Percentiles rank a stretch among this genome's conserved stretches.
Conservation (phyloP, 768 basidiomycete genomes). For the Trametes cubensis region DNA sequence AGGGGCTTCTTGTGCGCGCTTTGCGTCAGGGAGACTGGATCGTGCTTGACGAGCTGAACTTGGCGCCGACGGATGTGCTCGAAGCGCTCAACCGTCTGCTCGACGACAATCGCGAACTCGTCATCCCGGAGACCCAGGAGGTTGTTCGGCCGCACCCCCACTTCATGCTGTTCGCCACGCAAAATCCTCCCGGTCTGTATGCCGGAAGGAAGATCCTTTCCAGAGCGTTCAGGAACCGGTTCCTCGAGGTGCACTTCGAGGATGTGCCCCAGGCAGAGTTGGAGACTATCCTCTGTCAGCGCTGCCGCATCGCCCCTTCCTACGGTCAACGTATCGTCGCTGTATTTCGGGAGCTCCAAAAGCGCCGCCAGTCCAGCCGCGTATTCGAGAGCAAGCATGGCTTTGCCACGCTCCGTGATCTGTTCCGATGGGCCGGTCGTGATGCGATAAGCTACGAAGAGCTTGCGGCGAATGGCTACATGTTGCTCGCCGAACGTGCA, state of each 20-base stretch:
- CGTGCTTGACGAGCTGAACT: constrained; percentile 94
- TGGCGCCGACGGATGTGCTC: constrained; percentile 96
- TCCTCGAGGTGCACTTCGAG: constrained; percentile 96
- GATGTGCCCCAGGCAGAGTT: constrained; percentile 95
- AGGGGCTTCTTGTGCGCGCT: constrained; percentile 91
- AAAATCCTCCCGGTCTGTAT: constrained; percentile 96
- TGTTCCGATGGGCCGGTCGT: constrained; percentile 96
- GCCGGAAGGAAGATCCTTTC: constrained; percentile 94
- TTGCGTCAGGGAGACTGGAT: constrained; percentile 95
- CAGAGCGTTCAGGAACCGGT: constrained; percentile 94
- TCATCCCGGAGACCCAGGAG: constrained; percentile 96
- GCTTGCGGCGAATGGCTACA: constrained; percentile 94
- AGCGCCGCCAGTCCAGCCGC: constrained; percentile 84
- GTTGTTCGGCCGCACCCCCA: constrained; percentile 90
- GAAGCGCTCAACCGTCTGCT: constrained; percentile 96
- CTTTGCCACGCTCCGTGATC: constrained; percentile 93
- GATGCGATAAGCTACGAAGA: constrained; percentile 90
- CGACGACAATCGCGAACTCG: constrained; percentile 95
- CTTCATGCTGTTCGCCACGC: constrained; percentile 98
- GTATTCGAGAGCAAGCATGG: constrained; percentile 98
- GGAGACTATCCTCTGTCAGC: constrained; percentile 90
- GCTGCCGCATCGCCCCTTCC: constrained; percentile 91
- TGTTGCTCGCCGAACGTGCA: constrained; percentile 92
- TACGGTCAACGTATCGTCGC: constrained; percentile 88
- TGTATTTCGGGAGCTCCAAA: constrained; percentile 93